Percentiles rank a stretch among this genome's conserved stretches.
Conservation (phyloP, 345 rosid genomes). For the Eucalyptus viminalis region DNA sequence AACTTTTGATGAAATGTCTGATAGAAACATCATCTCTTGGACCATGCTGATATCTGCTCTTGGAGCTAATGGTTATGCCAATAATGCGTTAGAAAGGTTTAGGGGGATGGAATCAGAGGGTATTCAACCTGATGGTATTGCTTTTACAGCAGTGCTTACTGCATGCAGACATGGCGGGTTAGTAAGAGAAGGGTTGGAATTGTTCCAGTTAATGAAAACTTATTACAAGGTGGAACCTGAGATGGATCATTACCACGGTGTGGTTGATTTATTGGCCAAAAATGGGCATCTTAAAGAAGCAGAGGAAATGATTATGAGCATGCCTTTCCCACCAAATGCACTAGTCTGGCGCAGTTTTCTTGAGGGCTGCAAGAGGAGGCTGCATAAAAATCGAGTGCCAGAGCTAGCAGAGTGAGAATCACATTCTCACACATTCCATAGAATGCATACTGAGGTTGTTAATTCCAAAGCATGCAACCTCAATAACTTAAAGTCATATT, state of each 20-base stretch:
- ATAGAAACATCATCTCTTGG: constrained; percentile 70
- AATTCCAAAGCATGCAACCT: neutral
- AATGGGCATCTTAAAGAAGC: constrained; percentile 56
- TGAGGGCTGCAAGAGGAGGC: constrained; percentile 52
- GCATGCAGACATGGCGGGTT: constrained; percentile 74
- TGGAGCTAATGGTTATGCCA: constrained; percentile 52
- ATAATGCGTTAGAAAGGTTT: constrained; percentile 50
- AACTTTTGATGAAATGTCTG: constrained; percentile 28
- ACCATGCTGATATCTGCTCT: constrained; percentile 64
- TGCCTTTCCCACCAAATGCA: constrained; percentile 69
- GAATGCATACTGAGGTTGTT: neutral
- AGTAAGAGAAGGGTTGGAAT: constrained; percentile 58
- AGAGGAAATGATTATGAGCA: constrained; percentile 39
- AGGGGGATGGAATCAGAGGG: constrained; percentile 41
- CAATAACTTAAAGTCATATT: neutral
- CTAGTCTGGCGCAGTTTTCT: constrained; percentile 68
- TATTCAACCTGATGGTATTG: constrained; percentile 56
- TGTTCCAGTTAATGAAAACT: constrained; percentile 45
- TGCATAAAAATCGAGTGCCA: neutral
- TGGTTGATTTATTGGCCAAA: constrained; percentile 62
- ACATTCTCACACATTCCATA: neutral
- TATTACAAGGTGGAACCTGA: constrained; percentile 48
- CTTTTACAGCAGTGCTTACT: constrained; percentile 50
- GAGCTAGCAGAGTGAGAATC: neutral
- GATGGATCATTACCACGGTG: constrained; percentile 62